Evolutionary conservation across 768 basidiomycete species (phyloP).

Genomic region (Lyophyllum shimeji): DNA sequence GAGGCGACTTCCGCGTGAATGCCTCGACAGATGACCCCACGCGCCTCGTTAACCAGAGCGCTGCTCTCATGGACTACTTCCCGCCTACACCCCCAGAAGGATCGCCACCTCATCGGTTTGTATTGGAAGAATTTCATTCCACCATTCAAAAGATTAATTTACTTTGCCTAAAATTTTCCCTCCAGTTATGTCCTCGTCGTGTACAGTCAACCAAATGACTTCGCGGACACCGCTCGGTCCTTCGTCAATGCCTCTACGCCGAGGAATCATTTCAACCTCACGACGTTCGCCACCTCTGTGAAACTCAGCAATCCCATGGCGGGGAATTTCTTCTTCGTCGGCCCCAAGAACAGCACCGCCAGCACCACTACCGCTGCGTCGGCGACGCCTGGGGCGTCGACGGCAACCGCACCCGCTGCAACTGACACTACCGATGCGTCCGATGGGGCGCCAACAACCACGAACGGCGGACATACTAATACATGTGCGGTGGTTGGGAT

Average conservation of each 20-base stretch:
- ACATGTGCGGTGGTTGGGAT: not conserved
- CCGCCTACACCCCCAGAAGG: constrained; percentile 39
- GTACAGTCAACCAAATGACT: constrained; percentile 31
- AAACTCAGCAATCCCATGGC: constrained; percentile 37
- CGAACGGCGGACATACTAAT: not conserved
- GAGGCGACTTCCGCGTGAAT: constrained; percentile 34
- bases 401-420: not conserved
- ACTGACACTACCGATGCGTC: not conserved
- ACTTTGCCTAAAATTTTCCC: no score
- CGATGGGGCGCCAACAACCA: not conserved
- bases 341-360: constrained; percentile 24
- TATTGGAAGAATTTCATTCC: constrained; percentile 1
- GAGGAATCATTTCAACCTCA: constrained; percentile 38
- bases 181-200: constrained; percentile 34
- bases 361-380: not conserved
- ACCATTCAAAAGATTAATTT: constrained; percentile 11
- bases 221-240: constrained; percentile 26
- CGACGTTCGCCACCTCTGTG: constrained; percentile 30
- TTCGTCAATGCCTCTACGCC: constrained; percentile 35
- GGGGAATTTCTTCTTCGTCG: constrained; percentile 44
- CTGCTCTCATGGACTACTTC: constrained; percentile 38
- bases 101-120: constrained; percentile 45
- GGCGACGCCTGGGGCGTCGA: constrained; percentile 2
- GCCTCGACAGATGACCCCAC: constrained; percentile 19
- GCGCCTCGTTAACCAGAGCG: constrained; percentile 34